Evolutionary conservation across 192 early-diverging fungal species (phyloP).

Genomic region (Linnemannia zychae): DNA sequence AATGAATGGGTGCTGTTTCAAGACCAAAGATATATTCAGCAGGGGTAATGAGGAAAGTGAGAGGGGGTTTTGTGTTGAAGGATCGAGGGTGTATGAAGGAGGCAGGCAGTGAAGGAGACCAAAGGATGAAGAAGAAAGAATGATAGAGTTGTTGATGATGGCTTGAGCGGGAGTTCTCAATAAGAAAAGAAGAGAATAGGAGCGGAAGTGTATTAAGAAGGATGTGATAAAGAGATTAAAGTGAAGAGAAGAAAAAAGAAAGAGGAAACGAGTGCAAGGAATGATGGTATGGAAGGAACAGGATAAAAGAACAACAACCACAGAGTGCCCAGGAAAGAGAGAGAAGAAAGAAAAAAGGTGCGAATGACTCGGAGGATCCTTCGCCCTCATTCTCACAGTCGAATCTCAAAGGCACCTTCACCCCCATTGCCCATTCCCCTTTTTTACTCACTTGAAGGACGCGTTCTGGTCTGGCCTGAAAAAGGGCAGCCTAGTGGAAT

Average conservation of each 20-base stretch:
- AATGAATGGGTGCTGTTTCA: not conserved
- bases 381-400: constrained; percentile 1
- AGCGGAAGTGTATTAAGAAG: not conserved
- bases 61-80: not conserved
- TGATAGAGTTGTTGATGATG: not conserved
- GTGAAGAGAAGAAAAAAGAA: not conserved
- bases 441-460: not conserved
- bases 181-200: not conserved
- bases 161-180: not conserved
- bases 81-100: not conserved
- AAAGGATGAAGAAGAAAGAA: not conserved
- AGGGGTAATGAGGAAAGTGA: not conserved
- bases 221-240: not conserved
- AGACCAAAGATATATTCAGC: not conserved
- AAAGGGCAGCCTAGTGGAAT: constrained; percentile 9
- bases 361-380: not conserved
- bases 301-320: no score
- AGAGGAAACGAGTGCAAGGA: not conserved
- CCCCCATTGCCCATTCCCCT: not conserved
- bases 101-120: no score
- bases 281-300: not conserved
- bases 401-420: not conserved
- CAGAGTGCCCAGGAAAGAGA: no score
- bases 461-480: constrained; percentile 42
- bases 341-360: not conserved